Percentiles rank a stretch among this genome's conserved stretches.
phyloP scores from a whole-genome alignment of 805 yeast species.

The Candida awuae region DNA sequence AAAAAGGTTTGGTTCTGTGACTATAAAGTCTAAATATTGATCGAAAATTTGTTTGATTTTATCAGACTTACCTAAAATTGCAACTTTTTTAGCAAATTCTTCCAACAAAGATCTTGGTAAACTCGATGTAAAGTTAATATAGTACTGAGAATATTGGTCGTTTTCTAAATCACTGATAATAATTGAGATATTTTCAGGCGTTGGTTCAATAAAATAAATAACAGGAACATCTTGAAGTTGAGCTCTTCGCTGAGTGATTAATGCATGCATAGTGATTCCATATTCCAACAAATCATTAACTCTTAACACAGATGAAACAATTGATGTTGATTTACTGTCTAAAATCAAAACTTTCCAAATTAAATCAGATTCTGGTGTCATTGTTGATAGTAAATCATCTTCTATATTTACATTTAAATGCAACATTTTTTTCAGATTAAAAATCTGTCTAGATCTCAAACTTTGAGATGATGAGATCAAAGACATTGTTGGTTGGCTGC shows the following conservation, averaged over 20 bases:
- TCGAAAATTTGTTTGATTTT: conserved; percentile 85
- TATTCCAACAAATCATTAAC: conserved; percentile 84
- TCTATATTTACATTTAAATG: conserved; percentile 73
- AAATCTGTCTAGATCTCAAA: conserved; percentile 25
- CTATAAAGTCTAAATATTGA: conserved; percentile 86
- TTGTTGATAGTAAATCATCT: conserved; percentile 32
- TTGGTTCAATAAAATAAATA: conserved; percentile 85
- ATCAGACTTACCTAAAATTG: conserved; percentile 59
- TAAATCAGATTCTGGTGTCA: conserved; percentile 57
- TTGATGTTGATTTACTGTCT: conserved; percentile 73
- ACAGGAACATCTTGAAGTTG: conserved; percentile 92
- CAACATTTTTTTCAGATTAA: conserved; percentile 70
- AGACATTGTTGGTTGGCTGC: conserved; percentile 13
- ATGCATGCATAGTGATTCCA: conserved; percentile 86
- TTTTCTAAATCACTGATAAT: conserved; percentile 66
- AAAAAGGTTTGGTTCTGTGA: conserved; percentile 87
- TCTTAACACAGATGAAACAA: conserved; percentile 83
- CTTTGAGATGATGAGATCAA: conserved; percentile 13
- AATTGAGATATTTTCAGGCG: conserved; percentile 58
- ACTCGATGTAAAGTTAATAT: conserved; percentile 80
- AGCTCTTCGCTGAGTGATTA: conserved; percentile 65
- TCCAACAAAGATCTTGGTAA: conserved; percentile 74
- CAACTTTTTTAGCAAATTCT: conserved; percentile 77
- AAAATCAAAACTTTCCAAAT: conserved; percentile 88
- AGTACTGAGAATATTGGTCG: conserved; percentile 71